Evolutionary conservation across 352 stramenopile genomes (phyloP).

Genomic region (Pythium sp.): DNA sequence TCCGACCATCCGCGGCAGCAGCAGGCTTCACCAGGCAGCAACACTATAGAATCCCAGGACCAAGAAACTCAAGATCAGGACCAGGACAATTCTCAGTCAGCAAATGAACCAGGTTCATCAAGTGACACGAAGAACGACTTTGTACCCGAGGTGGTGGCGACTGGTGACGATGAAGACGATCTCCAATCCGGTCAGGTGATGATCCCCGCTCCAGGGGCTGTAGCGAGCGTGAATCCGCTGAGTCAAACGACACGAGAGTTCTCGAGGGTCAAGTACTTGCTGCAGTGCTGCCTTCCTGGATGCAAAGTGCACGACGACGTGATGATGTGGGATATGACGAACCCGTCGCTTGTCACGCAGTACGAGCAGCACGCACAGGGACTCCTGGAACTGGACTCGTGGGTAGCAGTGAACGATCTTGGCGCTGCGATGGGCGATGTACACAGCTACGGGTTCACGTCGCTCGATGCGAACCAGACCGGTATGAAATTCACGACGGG

Average conservation of each 20-base stretch:
- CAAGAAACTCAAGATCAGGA: not conserved
- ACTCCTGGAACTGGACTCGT: conserved; percentile 70
- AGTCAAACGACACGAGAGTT: conserved; percentile 51
- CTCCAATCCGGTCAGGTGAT: conserved; percentile 13
- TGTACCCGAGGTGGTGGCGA: not conserved
- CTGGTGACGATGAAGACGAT: conserved; percentile 18
- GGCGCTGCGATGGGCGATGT: conserved; percentile 52
- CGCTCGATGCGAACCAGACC: conserved; percentile 36
- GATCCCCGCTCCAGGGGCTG: conserved; percentile 30
- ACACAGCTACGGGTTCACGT: conserved; percentile 52
- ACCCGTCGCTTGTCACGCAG: conserved; percentile 46
- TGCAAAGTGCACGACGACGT: conserved; percentile 57
- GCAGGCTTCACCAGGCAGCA: not conserved
- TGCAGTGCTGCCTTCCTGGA: conserved; percentile 56
- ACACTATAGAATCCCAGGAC: not conserved
- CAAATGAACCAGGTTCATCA: not conserved
- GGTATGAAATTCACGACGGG: conserved; percentile 72
- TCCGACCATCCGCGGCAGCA: not conserved
- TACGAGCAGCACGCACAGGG: conserved; percentile 51
- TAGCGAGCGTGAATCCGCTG: conserved; percentile 50
- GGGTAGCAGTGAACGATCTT: conserved; percentile 69
- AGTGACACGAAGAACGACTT: not conserved
- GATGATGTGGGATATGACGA: conserved; percentile 72
- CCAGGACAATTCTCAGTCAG: not conserved
- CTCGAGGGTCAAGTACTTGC: conserved; percentile 56